Conservation (phyloP, 139 green algal species). For the Chlorella sp. region DNA sequence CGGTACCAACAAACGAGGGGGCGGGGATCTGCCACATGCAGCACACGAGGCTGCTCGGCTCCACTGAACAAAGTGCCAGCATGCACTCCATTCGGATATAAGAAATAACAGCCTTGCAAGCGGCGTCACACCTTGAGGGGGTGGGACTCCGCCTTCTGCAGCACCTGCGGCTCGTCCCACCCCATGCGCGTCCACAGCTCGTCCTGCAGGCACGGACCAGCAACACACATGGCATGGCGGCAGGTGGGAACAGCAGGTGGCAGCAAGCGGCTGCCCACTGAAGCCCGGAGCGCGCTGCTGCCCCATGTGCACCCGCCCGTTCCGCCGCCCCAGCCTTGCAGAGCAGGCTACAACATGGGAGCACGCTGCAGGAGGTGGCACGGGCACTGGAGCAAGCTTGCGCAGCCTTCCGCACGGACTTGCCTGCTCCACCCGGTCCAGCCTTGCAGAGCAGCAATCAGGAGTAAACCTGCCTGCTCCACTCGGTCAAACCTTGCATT, state of each 20-base stretch:
- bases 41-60: too few relatives aligned
- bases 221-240: background rate
- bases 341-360: too few relatives aligned
- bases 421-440: background rate
- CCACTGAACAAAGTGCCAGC: too few relatives aligned
- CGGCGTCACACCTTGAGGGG: background rate
- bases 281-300: background rate
- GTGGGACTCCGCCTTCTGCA: background rate
- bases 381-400: too few relatives aligned
- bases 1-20: too few relatives aligned
- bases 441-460: background rate
- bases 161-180: constrained; percentile 3
- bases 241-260: background rate
- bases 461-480: background rate
- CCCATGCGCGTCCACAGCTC: constrained; percentile 2
- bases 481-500: too few relatives aligned
- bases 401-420: too few relatives aligned
- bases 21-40: too few relatives aligned
- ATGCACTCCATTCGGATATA: too few relatives aligned
- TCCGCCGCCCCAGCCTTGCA: too few relatives aligned
- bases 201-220: background rate
- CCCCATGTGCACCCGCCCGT: too few relatives aligned
- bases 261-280: background rate
- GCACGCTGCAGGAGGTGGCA: too few relatives aligned
- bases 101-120: background rate